Percentiles rank a stretch among this genome's conserved stretches.
Evolutionary conservation across 2,329 filamentous ascomycete species (phyloP).

Genomic region (Microcera coccophila): DNA sequence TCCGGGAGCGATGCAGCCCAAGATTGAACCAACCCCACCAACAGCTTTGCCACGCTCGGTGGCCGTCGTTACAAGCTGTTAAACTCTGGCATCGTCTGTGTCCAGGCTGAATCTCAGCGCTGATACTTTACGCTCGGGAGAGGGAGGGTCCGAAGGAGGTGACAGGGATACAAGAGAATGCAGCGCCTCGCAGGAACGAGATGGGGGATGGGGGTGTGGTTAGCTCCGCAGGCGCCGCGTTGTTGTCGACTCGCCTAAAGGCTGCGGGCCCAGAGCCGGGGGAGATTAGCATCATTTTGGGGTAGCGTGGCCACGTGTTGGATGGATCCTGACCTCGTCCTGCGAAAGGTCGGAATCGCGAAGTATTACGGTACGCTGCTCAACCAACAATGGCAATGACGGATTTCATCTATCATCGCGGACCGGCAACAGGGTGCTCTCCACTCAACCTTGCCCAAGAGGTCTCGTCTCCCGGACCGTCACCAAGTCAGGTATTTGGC

Average conservation of each 20-base stretch:
- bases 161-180: too few species aligned
- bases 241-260: neutral
- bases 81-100: too few species aligned
- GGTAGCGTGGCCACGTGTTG: neutral
- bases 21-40: too few species aligned
- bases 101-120: too few species aligned
- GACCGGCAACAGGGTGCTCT: neutral
- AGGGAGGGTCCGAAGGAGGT: too few species aligned
- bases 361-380: too few species aligned
- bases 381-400: neutral
- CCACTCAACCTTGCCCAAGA: neutral
- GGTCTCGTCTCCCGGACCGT: neutral
- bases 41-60: too few species aligned
- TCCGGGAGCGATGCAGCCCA: too few species aligned
- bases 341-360: constrained; percentile 1
- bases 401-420: neutral
- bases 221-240: neutral
- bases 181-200: too few species aligned
- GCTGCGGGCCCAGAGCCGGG: neutral
- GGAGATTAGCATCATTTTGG: constrained; percentile 1
- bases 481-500: neutral
- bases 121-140: too few species aligned
- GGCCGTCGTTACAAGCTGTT: too few species aligned
- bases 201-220: neutral
- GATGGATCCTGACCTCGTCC: neutral